phyloP scores from a whole-genome alignment of 202 grass and related monocot species.

The Brachypodium distachyon region DNA sequence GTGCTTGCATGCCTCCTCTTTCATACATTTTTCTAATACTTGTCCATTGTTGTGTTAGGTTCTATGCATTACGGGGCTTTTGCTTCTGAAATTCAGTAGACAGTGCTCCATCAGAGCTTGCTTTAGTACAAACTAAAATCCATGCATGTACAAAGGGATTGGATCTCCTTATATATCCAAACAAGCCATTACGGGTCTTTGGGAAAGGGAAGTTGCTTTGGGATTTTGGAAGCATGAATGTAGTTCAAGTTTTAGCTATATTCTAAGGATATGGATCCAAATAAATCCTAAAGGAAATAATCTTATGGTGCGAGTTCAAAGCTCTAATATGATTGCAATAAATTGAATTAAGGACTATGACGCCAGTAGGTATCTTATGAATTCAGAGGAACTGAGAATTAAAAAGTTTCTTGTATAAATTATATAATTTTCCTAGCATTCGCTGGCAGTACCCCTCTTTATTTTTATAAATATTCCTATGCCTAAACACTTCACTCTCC shows the following conservation, averaged over 20 bases:
- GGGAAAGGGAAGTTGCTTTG: neutral
- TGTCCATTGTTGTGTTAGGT: neutral
- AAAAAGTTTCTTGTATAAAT: neutral
- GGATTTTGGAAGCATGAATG: neutral
- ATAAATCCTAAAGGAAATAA: neutral
- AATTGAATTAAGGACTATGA: neutral
- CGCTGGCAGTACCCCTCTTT: neutral
- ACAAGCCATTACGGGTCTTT: neutral
- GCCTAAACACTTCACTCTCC: neutral
- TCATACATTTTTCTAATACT: neutral
- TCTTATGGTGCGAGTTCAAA: neutral
- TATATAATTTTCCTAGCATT: neutral
- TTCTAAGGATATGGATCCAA: neutral
- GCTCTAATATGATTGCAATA: neutral
- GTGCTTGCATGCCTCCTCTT: neutral
- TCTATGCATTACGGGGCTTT: neutral
- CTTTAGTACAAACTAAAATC: no score
- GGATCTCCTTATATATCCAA: neutral
- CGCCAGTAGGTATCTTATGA: neutral
- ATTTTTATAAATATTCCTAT: neutral
- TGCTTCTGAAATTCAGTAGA: constrained; percentile 10
- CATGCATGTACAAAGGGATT: neutral
- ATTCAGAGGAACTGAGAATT: neutral
- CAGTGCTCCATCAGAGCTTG: neutral
- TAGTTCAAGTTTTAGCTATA: neutral